Evolutionary conservation across 768 basidiomycete species (phyloP).

Genomic region (Calocybe gangraenosa): DNA sequence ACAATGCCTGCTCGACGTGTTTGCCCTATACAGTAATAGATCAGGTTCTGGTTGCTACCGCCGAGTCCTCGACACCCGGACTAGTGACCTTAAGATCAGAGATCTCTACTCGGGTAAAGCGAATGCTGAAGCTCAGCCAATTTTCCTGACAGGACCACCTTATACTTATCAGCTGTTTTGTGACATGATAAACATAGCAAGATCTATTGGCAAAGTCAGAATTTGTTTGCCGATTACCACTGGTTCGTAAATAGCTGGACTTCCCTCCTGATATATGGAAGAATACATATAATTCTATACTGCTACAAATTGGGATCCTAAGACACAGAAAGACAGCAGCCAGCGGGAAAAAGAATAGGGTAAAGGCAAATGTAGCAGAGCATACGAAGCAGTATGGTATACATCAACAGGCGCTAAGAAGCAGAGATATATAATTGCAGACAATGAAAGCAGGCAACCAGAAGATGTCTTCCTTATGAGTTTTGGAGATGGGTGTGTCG

Average conservation of each 20-base stretch:
- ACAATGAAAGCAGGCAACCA: slow-evolving; percentile 7
- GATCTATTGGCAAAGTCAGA: neutral
- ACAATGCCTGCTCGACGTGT: slow-evolving; percentile 64
- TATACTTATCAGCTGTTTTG: no score
- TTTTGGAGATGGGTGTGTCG: slow-evolving; percentile 29
- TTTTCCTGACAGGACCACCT: slow-evolving; percentile 20
- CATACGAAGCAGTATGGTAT: slow-evolving; percentile 11
- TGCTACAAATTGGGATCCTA: slow-evolving; percentile 27
- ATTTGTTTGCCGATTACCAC: slow-evolving; percentile 1
- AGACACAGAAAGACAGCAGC: slow-evolving; percentile 11
- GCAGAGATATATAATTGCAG: neutral
- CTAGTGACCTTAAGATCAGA: slow-evolving; percentile 54
- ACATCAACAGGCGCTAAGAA: neutral
- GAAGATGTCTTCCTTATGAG: slow-evolving; percentile 23
- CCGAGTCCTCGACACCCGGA: slow-evolving; percentile 45
- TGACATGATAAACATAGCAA: neutral
- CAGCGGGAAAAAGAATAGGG: slow-evolving; percentile 12
- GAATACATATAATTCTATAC: slow-evolving; percentile 28
- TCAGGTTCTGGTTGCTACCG: slow-evolving; percentile 67
- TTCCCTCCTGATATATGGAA: no score
- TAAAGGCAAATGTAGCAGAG: slow-evolving; percentile 10
- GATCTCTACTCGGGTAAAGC: slow-evolving; percentile 59
- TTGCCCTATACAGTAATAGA: slow-evolving; percentile 83
- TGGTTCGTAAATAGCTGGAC: slow-evolving; percentile 23
- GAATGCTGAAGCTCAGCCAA: slow-evolving; percentile 62